Evolutionary conservation across 1,284 basidiomycete genomes (phyloP).

Genomic region (Vanrija humicola): DNA sequence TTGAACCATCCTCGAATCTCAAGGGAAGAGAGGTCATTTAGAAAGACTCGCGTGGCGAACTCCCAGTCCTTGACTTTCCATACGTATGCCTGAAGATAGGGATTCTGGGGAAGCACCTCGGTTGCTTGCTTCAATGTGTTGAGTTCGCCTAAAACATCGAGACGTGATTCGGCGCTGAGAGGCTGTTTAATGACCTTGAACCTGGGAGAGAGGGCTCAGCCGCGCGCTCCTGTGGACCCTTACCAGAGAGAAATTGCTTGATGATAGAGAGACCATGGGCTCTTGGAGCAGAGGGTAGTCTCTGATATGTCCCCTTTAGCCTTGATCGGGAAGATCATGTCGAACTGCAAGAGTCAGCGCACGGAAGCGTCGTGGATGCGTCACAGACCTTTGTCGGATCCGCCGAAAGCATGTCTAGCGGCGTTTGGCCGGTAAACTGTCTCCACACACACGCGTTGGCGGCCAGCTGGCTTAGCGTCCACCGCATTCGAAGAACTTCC

Average conservation of each 20-base stretch:
- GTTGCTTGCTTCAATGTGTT: not conserved
- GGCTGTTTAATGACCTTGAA: not conserved
- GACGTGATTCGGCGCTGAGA: conserved; percentile 3
- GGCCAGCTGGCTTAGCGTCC: conserved; percentile 25
- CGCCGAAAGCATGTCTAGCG: conserved; percentile 12
- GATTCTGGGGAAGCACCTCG: too few species aligned
- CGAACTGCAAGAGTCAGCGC: conserved; percentile 16
- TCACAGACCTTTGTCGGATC: conserved; percentile 20
- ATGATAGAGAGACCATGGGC: conserved; percentile 26
- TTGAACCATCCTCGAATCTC: conserved; percentile 4
- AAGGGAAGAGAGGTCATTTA: conserved; percentile 5
- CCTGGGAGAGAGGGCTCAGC: not conserved
- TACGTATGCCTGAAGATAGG: conserved; percentile 3
- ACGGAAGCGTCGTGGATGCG: not conserved
- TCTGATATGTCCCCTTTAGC: not conserved
- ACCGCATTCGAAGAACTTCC: conserved; percentile 30
- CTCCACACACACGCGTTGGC: conserved; percentile 23
- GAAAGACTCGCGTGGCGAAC: conserved; percentile 3
- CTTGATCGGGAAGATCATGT: conserved; percentile 26
- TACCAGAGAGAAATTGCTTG: conserved; percentile 24
- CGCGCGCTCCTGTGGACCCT: not conserved
- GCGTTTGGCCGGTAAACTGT: conserved; percentile 6
- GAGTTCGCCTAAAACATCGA: conserved; percentile 1
- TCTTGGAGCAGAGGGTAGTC: conserved; percentile 11
- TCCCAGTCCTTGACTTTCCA: conserved; percentile 31